These are phyloP conservation scores for Quercus ilex DNA, from an alignment of 306 rosid genomes.

Conservation along the genomic window DNA sequence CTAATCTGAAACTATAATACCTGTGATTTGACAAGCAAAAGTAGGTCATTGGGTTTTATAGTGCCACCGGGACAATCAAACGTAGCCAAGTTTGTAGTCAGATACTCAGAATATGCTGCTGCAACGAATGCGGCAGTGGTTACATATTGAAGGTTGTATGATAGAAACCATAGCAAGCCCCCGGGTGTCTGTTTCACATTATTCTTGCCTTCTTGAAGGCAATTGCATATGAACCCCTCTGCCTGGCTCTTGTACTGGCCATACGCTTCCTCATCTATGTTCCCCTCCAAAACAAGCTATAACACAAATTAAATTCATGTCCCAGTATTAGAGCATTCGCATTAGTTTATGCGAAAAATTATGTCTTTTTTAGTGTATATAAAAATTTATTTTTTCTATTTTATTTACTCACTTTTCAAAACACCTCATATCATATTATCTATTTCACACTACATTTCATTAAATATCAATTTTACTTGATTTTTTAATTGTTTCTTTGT, in stretches of 20 bases:
- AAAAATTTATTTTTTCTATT: no score
- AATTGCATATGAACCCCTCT: constrained; percentile 48
- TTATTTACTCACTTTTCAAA: no score
- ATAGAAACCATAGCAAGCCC: constrained; percentile 49
- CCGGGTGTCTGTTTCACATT: constrained; percentile 37
- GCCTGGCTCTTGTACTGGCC: constrained; percentile 37
- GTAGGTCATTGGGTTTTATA: constrained; percentile 36
- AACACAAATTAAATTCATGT: not conserved
- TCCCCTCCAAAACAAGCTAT: constrained; percentile 58
- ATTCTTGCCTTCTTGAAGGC: constrained; percentile 39
- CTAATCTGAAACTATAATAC: constrained; percentile 4
- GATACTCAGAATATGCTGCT: constrained; percentile 39
- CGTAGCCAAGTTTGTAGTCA: constrained; percentile 17
- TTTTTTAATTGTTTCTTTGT: no score
- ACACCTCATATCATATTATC: no score
- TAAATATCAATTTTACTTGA: no score
- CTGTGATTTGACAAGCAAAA: constrained; percentile 38
- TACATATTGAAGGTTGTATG: constrained; percentile 52
- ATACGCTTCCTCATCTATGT: constrained; percentile 31
- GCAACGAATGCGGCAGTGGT: constrained; percentile 43
- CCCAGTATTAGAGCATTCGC: not conserved
- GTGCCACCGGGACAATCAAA: constrained; percentile 24
- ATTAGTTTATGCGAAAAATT: no score
- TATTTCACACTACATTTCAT: no score
- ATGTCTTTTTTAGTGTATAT: no score